phyloP scores from a whole-genome alignment of 176 grass and related monocot genomes.

The Aechmea fasciata region DNA sequence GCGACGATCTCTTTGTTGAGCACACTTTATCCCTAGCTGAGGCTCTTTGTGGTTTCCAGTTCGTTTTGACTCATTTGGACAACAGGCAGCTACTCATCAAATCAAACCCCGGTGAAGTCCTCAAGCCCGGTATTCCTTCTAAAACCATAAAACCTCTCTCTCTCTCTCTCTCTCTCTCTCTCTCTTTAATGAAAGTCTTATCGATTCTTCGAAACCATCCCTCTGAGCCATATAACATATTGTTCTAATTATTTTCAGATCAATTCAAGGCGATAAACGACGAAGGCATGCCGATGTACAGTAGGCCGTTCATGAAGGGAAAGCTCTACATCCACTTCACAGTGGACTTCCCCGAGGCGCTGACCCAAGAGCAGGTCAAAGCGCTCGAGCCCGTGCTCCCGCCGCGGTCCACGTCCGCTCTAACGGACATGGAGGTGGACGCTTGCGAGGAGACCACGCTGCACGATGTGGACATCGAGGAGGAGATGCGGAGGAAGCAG shows the following conservation, averaged over 20 bases:
- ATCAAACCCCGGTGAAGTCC: slow-evolving; percentile 73
- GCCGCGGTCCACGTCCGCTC: slow-evolving; percentile 32
- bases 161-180: not conserved
- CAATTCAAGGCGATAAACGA: slow-evolving; percentile 93
- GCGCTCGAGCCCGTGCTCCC: slow-evolving; percentile 71
- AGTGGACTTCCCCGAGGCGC: slow-evolving; percentile 62
- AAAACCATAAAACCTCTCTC: not conserved
- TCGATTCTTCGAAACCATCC: not conserved
- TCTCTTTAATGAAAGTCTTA: not conserved
- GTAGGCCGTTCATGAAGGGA: slow-evolving; percentile 93
- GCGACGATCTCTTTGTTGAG: slow-evolving; percentile 91
- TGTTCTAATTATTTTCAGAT: slow-evolving; percentile 28
- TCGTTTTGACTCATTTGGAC: slow-evolving; percentile 87
- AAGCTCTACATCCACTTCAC: slow-evolving; percentile 95
- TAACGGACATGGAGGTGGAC: slow-evolving; percentile 93
- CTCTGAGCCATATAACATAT: not conserved
- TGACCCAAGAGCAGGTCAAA: slow-evolving; percentile 68
- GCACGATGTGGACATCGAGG: slow-evolving; percentile 92
- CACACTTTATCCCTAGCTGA: slow-evolving; percentile 79
- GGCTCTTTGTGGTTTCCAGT: slow-evolving; percentile 87
- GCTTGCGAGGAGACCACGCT: slow-evolving; percentile 88
- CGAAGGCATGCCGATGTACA: slow-evolving; percentile 88
- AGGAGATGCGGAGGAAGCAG: slow-evolving; percentile 84
- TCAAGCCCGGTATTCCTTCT: slow-evolving; percentile 67
- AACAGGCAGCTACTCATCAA: slow-evolving; percentile 91